Conservation (phyloP, 441 rosid species). For the Syzygium syzygioides region DNA sequence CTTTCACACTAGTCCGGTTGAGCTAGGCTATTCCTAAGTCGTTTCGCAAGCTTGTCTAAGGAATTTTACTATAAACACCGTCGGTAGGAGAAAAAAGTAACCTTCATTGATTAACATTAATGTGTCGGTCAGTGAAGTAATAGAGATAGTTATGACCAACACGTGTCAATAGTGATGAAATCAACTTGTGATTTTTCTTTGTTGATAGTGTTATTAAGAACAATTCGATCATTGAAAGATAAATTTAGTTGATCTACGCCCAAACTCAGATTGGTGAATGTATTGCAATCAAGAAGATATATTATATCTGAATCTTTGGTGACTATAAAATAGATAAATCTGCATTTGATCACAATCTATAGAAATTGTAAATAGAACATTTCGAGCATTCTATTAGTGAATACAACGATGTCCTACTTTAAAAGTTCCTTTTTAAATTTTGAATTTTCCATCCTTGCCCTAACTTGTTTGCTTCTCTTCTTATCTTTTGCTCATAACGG, state of each 20-base stretch:
- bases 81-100: neutral
- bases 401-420: neutral
- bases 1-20: neutral
- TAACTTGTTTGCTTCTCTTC: neutral
- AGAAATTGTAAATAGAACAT: neutral
- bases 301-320: neutral
- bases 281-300: neutral
- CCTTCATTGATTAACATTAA: neutral
- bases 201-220: neutral
- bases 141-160: neutral
- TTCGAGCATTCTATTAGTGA: neutral
- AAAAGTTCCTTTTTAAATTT: neutral
- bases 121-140: neutral
- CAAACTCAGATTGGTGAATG: neutral
- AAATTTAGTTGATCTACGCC: neutral
- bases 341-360: neutral
- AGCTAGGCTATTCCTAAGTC: neutral
- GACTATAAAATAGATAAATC: neutral
- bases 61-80: neutral
- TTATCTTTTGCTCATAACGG: neutral
- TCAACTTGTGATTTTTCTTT: neutral
- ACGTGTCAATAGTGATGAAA: neutral
- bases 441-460: neutral
- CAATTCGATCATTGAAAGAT: neutral
- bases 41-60: neutral